Evolutionary conservation across 805 yeast species (phyloP).

Genomic region (Saccharomycopsis selenospora): DNA sequence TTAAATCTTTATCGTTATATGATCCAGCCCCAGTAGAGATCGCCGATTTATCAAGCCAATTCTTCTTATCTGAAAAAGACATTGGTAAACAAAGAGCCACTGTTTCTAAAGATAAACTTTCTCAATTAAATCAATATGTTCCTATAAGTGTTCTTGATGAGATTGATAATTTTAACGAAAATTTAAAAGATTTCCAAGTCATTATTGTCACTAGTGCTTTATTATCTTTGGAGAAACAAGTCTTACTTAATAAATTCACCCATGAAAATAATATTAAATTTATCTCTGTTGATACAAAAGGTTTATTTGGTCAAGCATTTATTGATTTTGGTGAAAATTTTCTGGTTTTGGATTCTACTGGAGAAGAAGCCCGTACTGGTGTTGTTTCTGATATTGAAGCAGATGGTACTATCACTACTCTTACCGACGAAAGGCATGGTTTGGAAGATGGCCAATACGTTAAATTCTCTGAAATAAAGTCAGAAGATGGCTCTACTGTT

Average conservation of each 20-base stretch:
- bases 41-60: conserved; percentile 81
- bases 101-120: conserved; percentile 57
- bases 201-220: conserved; percentile 73
- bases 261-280: conserved; percentile 70
- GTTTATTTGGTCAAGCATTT: conserved; percentile 81
- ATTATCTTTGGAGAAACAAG: conserved; percentile 61
- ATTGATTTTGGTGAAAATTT: conserved; percentile 85
- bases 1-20: conserved; percentile 76
- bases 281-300: conserved; percentile 75
- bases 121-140: conserved; percentile 85
- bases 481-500: conserved; percentile 34
- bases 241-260: conserved; percentile 66
- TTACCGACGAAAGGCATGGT: conserved; percentile 90
- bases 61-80: conserved; percentile 65
- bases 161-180: conserved; percentile 38
- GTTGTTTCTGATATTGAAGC: conserved; percentile 82
- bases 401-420: conserved; percentile 87
- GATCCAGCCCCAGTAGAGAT: conserved; percentile 68
- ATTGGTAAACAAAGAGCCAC: conserved; percentile 73
- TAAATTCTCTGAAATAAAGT: conserved; percentile 78
- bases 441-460: conserved; percentile 88
- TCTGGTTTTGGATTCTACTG: conserved; percentile 75
- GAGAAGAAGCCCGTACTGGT: conserved; percentile 87
- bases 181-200: conserved; percentile 60
- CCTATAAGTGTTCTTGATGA: conserved; percentile 64